Evolutionary conservation across 2,329 filamentous ascomycete species (phyloP).

Genomic region (Aspergillus bombycis): DNA sequence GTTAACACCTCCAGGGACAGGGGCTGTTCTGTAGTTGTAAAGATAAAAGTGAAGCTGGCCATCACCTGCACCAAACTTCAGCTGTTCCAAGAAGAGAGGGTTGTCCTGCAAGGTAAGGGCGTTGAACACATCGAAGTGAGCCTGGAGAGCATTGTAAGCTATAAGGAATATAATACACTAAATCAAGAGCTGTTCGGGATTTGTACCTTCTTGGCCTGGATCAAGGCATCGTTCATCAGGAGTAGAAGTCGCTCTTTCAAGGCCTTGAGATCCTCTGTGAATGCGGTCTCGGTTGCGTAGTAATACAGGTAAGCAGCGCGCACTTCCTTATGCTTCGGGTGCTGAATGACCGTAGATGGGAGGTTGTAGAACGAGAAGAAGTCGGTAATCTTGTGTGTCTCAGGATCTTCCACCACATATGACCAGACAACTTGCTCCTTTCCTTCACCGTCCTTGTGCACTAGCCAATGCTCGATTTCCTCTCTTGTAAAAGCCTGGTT

Average conservation of each 20-base stretch:
- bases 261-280: slow-evolving; percentile 57
- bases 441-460: slow-evolving; percentile 66
- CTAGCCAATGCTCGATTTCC: slow-evolving; percentile 86
- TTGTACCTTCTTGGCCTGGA: slow-evolving; percentile 76
- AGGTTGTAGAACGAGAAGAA: slow-evolving; percentile 97
- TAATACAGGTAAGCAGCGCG: slow-evolving; percentile 96
- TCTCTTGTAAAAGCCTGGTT: slow-evolving; percentile 77
- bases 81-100: slow-evolving; percentile 85
- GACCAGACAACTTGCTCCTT: slow-evolving; percentile 88
- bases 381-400: slow-evolving; percentile 83
- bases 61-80: slow-evolving; percentile 93
- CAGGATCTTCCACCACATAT: slow-evolving; percentile 79
- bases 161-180: not conserved
- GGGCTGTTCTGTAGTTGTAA: slow-evolving; percentile 91
- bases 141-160: slow-evolving; percentile 38
- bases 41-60: slow-evolving; percentile 96
- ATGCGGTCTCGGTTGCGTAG: slow-evolving; percentile 83
- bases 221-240: slow-evolving; percentile 81
- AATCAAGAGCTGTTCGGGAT: not conserved
- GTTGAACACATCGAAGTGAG: slow-evolving; percentile 94
- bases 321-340: slow-evolving; percentile 75
- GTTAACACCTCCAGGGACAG: slow-evolving; percentile 84
- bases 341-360: slow-evolving; percentile 87
- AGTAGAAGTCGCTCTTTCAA: slow-evolving; percentile 80
- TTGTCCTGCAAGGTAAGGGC: slow-evolving; percentile 93